A percentile compares a stretch with the other conserved stretches of the same genome.
Evolutionary conservation across 2,329 filamentous ascomycete genomes (phyloP).

Genomic region (Hysterium pulicare): DNA sequence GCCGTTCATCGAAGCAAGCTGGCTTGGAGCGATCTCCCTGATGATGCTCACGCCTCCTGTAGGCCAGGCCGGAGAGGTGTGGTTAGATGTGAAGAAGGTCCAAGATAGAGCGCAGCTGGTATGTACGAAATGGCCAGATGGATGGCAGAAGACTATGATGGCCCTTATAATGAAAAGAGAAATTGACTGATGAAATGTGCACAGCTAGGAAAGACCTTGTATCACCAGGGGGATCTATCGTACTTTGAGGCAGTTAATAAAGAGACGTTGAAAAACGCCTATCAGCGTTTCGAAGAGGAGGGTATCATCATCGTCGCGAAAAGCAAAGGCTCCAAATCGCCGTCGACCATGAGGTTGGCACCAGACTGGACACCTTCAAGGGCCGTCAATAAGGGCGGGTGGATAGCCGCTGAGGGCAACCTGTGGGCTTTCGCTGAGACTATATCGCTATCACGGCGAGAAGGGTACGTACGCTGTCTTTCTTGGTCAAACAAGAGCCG

Average conservation of each 20-base stretch:
- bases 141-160: neutral
- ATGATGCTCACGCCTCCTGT: slow-evolving; percentile 78
- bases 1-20: slow-evolving; percentile 94
- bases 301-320: slow-evolving; percentile 76
- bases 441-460: slow-evolving; percentile 76
- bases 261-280: slow-evolving; percentile 92
- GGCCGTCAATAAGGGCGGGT: slow-evolving; percentile 53
- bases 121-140: slow-evolving; percentile 28
- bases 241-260: slow-evolving; percentile 99
- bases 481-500: neutral
- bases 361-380: slow-evolving; percentile 71
- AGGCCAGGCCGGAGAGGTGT: slow-evolving; percentile 60
- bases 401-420: slow-evolving; percentile 66
- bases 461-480: slow-evolving; percentile 55
- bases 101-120: slow-evolving; percentile 80
- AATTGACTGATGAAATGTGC: slow-evolving; percentile 1
- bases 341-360: slow-evolving; percentile 64
- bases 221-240: slow-evolving; percentile 92
- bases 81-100: slow-evolving; percentile 74
- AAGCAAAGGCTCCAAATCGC: slow-evolving; percentile 59
- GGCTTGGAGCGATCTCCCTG: slow-evolving; percentile 85
- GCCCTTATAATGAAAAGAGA: neutral
- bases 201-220: slow-evolving; percentile 89
- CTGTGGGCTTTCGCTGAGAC: slow-evolving; percentile 91
- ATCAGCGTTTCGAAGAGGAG: slow-evolving; percentile 82